Conservation (phyloP, 768 basidiomycete genomes). For the Termitomyces titanicus region DNA sequence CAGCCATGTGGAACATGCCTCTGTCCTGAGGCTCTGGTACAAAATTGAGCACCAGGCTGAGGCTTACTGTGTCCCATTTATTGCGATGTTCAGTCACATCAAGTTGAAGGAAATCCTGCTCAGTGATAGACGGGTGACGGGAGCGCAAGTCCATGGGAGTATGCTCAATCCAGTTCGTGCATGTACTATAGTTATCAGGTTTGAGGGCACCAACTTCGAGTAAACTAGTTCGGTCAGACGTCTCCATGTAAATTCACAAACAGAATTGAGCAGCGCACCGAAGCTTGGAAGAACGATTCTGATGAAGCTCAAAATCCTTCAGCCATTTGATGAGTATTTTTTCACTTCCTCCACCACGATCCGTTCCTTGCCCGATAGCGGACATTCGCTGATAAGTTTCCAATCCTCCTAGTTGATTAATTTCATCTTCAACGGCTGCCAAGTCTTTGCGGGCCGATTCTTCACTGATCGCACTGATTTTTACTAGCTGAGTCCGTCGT, state of each 20-base stretch:
- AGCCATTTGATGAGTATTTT: slow-evolving; percentile 78
- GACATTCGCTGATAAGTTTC: slow-evolving; percentile 84
- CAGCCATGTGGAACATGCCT: slow-evolving; percentile 42
- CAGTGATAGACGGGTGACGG: slow-evolving; percentile 73
- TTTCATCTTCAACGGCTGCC: slow-evolving; percentile 52
- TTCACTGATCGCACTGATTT: slow-evolving; percentile 20
- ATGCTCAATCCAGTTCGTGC: slow-evolving; percentile 66
- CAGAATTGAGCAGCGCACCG: slow-evolving; percentile 26
- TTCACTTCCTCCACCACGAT: slow-evolving; percentile 88
- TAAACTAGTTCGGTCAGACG: slow-evolving; percentile 42
- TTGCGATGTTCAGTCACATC: slow-evolving; percentile 43
- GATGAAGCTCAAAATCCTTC: slow-evolving; percentile 42
- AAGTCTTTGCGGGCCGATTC: slow-evolving; percentile 34
- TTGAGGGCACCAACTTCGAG: slow-evolving; percentile 88
- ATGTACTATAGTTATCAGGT: slow-evolving; percentile 74
- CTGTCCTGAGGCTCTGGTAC: slow-evolving; percentile 70
- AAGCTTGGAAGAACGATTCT: slow-evolving; percentile 17
- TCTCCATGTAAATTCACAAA: background rate
- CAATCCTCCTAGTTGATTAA: slow-evolving; percentile 72
- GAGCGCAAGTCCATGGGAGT: slow-evolving; percentile 83
- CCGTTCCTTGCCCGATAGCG: slow-evolving; percentile 69
- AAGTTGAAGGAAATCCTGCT: slow-evolving; percentile 82
- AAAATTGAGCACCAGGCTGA: slow-evolving; percentile 90
- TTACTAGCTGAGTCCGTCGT: slow-evolving; percentile 53
- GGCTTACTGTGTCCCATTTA: slow-evolving; percentile 77